These are phyloP conservation scores for Carex sylvatica DNA, from an alignment of 202 grass and related monocot genomes.

Conservation along the genomic window DNA sequence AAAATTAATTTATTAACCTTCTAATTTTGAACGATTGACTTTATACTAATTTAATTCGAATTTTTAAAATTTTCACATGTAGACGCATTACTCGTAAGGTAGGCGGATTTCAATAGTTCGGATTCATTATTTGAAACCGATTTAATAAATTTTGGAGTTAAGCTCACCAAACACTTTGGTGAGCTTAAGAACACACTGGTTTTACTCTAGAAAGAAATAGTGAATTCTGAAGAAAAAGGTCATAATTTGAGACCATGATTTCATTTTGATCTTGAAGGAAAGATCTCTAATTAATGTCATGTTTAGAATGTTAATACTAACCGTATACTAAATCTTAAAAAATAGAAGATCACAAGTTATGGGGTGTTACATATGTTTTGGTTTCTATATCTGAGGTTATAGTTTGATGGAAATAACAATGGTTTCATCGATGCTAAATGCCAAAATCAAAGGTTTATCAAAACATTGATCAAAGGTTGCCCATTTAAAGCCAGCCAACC, in stretches of 20 bases:
- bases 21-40: too few relatives aligned
- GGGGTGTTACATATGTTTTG: neutral
- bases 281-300: neutral
- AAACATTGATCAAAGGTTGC: slow-evolving; percentile 12
- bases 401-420: neutral
- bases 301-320: neutral
- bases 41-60: too few relatives aligned
- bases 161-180: too few relatives aligned
- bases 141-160: too few relatives aligned
- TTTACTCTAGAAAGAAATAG: neutral
- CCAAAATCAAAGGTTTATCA: slow-evolving; percentile 19
- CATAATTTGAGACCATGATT: neutral
- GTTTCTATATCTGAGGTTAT: slow-evolving; percentile 10
- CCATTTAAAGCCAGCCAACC: neutral
- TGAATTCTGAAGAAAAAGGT: neutral
- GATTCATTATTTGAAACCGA: too few relatives aligned
- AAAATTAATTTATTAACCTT: too few relatives aligned
- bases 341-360: neutral
- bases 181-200: too few relatives aligned
- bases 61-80: too few relatives aligned
- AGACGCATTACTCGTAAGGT: too few relatives aligned
- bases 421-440: neutral
- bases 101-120: too few relatives aligned
- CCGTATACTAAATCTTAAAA: slow-evolving; percentile 4
- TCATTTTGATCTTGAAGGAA: neutral